Base-by-base conservation (phyloP, 768 basidiomycete species). In the Gloeopeniophorella convolvens region DNA sequence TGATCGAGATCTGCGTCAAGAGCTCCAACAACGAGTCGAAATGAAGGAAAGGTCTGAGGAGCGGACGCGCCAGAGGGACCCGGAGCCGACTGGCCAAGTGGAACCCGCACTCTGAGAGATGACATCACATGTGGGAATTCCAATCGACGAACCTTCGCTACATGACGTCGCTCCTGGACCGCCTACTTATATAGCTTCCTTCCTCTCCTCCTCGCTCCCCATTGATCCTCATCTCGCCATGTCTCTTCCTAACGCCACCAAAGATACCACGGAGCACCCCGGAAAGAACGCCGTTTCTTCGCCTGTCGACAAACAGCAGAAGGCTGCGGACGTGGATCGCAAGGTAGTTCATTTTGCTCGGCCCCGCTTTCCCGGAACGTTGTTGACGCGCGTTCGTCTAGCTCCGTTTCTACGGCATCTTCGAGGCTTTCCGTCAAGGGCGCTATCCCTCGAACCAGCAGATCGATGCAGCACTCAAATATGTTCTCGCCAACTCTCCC, bases 371-470 rank as follows among this genome's bases (percentile, higher is more conserved):
- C 33, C 15, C 13, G 45, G 45, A 15, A 20, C 44, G n/a, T n/a
- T n/a, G n/a, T n/a, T 53, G 11, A 43, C 23, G 24, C 23, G 47
- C 15, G 1, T 18, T 3, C 42, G 3, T 13, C 30, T 20, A 82
- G 79, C 73, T 95, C 47, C 79, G 79, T 45, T 69, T 95, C 36
- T 94, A 84, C 62, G 89, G 85, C 57, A 79, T 87, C 47, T 73
- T 96, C 53, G 72, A 85, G 57, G 92, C 91, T 0, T 80, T 96
- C 62, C 77, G 87, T 40, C 72, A 82, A 43, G 89, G 87, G 20
- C 82, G 83, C 49, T 71, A 88, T 63, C 92, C 90, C 7, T 73
- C 84, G 48, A 93, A 93, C 69, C 59, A 65, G 10, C 92, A 96
- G 66, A 85, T 94, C 58, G 83, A 89, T 68, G 60, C 73, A 16